Conservation (phyloP, 208 protist genomes). For the Crithidia bombi region DNA sequence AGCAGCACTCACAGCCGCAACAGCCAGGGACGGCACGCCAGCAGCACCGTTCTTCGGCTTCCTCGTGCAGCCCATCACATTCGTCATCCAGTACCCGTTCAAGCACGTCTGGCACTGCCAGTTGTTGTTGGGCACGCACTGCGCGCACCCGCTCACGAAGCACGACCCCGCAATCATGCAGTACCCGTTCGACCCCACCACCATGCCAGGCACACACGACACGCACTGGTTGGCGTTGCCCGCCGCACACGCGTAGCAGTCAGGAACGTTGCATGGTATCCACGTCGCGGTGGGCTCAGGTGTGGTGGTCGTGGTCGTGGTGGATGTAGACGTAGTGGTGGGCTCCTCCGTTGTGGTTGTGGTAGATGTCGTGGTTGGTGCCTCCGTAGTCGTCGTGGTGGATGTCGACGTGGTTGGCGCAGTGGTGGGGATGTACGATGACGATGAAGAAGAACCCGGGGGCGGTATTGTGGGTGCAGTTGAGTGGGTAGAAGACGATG, state of each 20-base stretch:
- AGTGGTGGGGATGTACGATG: too few relatives aligned
- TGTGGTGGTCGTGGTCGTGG: neutral
- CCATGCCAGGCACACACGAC: constrained; percentile 14
- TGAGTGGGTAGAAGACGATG: too few relatives aligned
- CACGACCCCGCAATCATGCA: constrained; percentile 11
- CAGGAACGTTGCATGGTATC: constrained; percentile 1
- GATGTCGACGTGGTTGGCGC: too few relatives aligned
- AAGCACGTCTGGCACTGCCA: constrained; percentile 13
- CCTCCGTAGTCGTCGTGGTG: too few relatives aligned
- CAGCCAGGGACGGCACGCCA: constrained; percentile 1
- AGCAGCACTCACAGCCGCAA: neutral
- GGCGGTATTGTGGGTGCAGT: too few relatives aligned
- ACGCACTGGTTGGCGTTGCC: constrained; percentile 13
- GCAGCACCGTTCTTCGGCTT: neutral
- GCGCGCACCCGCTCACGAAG: neutral
- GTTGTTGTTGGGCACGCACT: constrained; percentile 3
- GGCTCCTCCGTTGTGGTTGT: too few relatives aligned
- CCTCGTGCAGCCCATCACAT: neutral
- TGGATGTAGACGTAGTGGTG: too few relatives aligned
- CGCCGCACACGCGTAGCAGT: constrained; percentile 3
- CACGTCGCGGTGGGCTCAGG: neutral
- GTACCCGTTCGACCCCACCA: constrained; percentile 6
- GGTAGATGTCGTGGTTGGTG: too few relatives aligned
- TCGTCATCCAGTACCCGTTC: neutral
- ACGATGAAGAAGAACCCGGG: too few relatives aligned